Conservation (phyloP, 768 basidiomycete genomes). For the Xerocomellus amylosporus region DNA sequence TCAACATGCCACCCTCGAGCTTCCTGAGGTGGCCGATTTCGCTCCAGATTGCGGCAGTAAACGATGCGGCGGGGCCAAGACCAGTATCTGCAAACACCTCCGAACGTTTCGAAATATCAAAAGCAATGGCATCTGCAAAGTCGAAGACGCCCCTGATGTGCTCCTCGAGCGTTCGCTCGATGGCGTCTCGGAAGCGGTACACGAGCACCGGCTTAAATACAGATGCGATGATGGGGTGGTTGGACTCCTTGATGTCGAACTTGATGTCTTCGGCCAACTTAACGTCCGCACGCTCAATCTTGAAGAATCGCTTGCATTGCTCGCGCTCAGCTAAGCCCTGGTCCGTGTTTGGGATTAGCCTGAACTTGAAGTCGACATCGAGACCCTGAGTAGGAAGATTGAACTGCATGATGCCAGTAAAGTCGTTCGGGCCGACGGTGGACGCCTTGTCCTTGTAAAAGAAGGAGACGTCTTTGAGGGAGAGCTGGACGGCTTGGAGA, state of each 20-base stretch:
- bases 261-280: slow-evolving; percentile 55
- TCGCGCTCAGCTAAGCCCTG: slow-evolving; percentile 45
- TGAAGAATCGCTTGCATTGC: slow-evolving; percentile 48
- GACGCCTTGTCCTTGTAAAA: slow-evolving; percentile 65
- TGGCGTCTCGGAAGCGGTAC: slow-evolving; percentile 53
- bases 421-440: slow-evolving; percentile 51
- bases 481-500: slow-evolving; percentile 61
- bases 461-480: slow-evolving; percentile 66
- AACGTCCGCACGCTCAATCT: slow-evolving; percentile 54
- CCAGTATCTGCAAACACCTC: slow-evolving; percentile 69
- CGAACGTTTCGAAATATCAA: slow-evolving; percentile 53
- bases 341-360: slow-evolving; percentile 53
- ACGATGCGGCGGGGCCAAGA: slow-evolving; percentile 43
- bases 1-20: slow-evolving; percentile 32
- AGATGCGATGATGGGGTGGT: slow-evolving; percentile 59
- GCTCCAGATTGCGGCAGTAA: slow-evolving; percentile 66
- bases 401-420: slow-evolving; percentile 61
- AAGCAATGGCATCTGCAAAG: slow-evolving; percentile 53
- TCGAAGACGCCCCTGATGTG: slow-evolving; percentile 53
- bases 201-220: slow-evolving; percentile 64
- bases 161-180: slow-evolving; percentile 56
- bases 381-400: slow-evolving; percentile 64
- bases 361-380: slow-evolving; percentile 64
- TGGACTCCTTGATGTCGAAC: slow-evolving; percentile 55
- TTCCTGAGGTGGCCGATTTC: slow-evolving; percentile 60